Percentiles rank a stretch among this genome's conserved stretches.
phyloP scores from a whole-genome alignment of 352 stramenopile genomes.

The Pythium phragmitis region DNA sequence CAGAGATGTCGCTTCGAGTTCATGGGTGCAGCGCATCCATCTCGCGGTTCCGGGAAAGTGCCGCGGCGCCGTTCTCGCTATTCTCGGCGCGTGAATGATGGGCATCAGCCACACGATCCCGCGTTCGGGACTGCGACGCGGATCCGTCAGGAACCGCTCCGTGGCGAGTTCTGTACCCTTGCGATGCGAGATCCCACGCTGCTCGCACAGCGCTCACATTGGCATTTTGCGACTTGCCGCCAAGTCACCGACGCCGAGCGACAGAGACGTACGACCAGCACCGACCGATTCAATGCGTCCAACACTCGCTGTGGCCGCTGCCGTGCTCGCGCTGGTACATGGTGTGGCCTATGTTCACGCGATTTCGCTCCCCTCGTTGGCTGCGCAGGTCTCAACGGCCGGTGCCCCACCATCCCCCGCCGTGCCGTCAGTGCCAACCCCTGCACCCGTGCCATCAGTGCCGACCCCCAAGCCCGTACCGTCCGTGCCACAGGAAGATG shows the following conservation, averaged over 20 bases:
- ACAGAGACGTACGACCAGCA: not conserved
- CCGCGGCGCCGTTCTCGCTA: slow-evolving; percentile 11
- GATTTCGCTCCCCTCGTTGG: not conserved
- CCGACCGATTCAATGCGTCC: not conserved
- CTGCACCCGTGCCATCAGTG: no score
- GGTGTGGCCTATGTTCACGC: not conserved
- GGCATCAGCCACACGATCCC: slow-evolving; percentile 12
- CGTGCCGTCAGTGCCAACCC: no score
- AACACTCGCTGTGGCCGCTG: not conserved
- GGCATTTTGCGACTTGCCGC: slow-evolving; percentile 7
- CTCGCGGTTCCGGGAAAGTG: slow-evolving; percentile 12
- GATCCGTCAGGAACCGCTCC: not conserved
- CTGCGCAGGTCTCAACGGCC: not conserved
- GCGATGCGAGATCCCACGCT: not conserved
- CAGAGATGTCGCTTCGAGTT: not conserved
- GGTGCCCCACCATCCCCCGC: no score
- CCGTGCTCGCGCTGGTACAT: slow-evolving; percentile 3
- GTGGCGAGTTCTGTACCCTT: not conserved
- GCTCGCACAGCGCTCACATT: not conserved
- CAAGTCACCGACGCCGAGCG: not conserved
- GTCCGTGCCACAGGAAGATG: no score
- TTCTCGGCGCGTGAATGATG: slow-evolving; percentile 19
- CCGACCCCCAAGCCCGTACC: no score
- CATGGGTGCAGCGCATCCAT: not conserved
- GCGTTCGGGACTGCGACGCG: slow-evolving; percentile 3